phyloP scores from a whole-genome alignment of 1,139 yeast genomes.

The Magnusiomyces sp. region DNA sequence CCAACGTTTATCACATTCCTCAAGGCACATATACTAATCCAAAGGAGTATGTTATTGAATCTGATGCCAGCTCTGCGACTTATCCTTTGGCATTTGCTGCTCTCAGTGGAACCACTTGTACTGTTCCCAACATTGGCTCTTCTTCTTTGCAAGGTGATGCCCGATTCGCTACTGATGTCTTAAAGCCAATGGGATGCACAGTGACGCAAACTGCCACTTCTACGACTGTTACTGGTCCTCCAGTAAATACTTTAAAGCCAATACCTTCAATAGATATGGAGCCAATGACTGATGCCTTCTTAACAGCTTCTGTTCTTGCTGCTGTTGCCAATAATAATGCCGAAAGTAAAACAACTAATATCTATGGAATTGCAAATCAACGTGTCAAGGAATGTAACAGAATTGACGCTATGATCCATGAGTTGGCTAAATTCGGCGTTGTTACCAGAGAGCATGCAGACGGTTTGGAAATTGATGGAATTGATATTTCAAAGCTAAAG shows the following conservation, averaged over 20 bases:
- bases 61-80: conserved; percentile 98
- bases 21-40: conserved; percentile 76
- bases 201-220: conserved; percentile 76
- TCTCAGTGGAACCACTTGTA: conserved; percentile 86
- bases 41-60: conserved; percentile 74
- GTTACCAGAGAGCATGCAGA: conserved; percentile 76
- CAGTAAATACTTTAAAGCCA: conserved; percentile 58
- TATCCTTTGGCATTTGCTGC: conserved; percentile 98
- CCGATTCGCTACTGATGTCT: conserved; percentile 85
- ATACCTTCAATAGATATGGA: conserved; percentile 86
- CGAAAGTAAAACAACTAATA: conserved; percentile 46
- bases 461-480: conserved; percentile 81
- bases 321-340: conserved; percentile 52
- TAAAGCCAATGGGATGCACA: conserved; percentile 89
- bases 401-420: conserved; percentile 87
- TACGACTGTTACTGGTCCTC: conserved; percentile 89
- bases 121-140: conserved; percentile 90
- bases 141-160: conserved; percentile 96
- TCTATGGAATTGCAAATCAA: conserved; percentile 95
- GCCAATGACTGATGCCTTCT: conserved; percentile 98
- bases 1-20: conserved; percentile 84
- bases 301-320: conserved; percentile 95
- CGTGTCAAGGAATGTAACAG: conserved; percentile 96
- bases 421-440: conserved; percentile 87
- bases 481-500: conserved; percentile 33